Base-by-base conservation (phyloP, 2,329 filamentous ascomycete species). In the Biscogniauxia sp. region DNA sequence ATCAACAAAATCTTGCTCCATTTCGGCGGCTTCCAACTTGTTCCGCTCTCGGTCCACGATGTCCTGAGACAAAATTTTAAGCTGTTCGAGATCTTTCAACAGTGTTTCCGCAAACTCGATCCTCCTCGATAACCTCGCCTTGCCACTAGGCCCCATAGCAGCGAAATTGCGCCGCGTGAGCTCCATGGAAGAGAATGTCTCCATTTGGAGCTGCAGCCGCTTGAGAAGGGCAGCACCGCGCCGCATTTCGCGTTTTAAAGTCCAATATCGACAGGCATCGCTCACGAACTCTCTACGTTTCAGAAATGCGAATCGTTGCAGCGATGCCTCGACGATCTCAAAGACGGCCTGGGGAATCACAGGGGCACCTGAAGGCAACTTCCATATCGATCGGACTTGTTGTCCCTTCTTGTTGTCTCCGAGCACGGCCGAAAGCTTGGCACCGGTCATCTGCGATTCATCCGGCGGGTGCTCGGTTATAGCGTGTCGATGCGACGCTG, bases 221-320 rank as follows among this genome's bases (percentile, higher is more conserved):
- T 98, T 98, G 61, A 99, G 83, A 58, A 99, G 81, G 3, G 95
- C 92, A 28, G 95, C 95, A 53, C 95, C 95, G 61, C 95, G 85
- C 37, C 95, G 88, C 63, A 94, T 91, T 75, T 99, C 95, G 59
- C 95, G 87, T 78, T 99, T 99, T 64, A 99, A 77, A 0, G 95
- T 98, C 95, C 95, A 99, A 77, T 98, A 99, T 68, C 92, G 93
- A 78, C 94, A 98, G 1, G 91, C 91, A 75, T 97, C 94, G 60
- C 92, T 89, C 2, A 96, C 88, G 74, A 92, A 99, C 62, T 97
- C 93, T 72, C 96, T 97, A 56, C 93, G 87, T 73, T 95, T 96
- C 28, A 90, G 87, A 60, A 87, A 79, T 41, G 86, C 86, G 73
- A 98, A 98, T 54, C 92, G 88, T 64, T 89, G 86, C 37, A 99